These are phyloP conservation scores for Fusarium sp. DNA, from an alignment of 2,329 filamentous ascomycete genomes.

Conservation along the genomic window DNA sequence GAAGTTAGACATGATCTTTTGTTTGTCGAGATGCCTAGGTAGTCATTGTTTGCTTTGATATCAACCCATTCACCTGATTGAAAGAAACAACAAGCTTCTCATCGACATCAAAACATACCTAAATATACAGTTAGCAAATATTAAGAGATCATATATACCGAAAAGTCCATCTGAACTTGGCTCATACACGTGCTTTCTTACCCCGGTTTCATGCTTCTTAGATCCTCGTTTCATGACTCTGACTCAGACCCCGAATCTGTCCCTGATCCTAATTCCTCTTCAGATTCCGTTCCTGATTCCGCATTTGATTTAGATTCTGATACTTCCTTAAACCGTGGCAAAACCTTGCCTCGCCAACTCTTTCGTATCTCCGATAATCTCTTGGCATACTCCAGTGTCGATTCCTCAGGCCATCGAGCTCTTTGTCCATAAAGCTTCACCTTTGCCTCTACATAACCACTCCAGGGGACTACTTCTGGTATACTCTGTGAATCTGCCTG, in stretches of 20 bases:
- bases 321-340: not conserved
- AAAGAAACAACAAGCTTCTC: too few relatives aligned
- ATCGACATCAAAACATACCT: too few relatives aligned
- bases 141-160: too few relatives aligned
- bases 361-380: not conserved
- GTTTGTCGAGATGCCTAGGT: too few relatives aligned
- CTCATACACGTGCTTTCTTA: too few relatives aligned
- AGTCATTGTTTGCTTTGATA: too few relatives aligned
- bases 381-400: not conserved
- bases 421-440: not conserved
- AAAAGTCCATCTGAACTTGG: too few relatives aligned
- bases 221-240: not conserved
- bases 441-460: not conserved
- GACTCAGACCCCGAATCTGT: not conserved
- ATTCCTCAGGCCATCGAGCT: not conserved
- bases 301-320: accelerated
- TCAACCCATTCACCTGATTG: too few relatives aligned
- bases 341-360: not conserved
- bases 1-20: too few relatives aligned
- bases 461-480: not conserved
- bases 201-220: too few relatives aligned
- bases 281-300: not conserved
- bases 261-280: not conserved
- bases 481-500: not conserved
- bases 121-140: too few relatives aligned